Conservation (phyloP, 768 basidiomycete genomes). For the Royoungia palumana region DNA sequence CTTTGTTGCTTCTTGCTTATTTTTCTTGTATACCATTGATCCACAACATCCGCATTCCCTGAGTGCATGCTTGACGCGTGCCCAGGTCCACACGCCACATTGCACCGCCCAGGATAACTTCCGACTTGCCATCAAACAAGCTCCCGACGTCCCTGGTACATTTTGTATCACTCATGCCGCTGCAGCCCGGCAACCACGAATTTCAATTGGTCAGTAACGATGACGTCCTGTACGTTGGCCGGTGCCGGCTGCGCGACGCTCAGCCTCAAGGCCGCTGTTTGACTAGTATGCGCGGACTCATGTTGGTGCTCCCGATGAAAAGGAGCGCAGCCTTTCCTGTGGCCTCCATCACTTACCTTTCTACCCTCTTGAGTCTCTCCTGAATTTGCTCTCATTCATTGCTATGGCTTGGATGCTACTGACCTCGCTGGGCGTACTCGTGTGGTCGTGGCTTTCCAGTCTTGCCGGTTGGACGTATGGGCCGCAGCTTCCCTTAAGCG, state of each 20-base stretch:
- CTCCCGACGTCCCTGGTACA: background rate
- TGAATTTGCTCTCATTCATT: background rate
- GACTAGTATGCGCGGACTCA: background rate
- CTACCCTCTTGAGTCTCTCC: constrained; percentile 5
- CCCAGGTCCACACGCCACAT: constrained; percentile 11
- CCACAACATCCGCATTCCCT: constrained; percentile 8
- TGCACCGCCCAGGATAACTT: constrained; percentile 11
- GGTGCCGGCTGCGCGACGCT: background rate
- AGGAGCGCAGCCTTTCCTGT: background rate
- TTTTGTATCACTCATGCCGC: background rate
- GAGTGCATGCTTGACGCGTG: constrained; percentile 24
- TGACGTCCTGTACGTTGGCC: constrained; percentile 1
- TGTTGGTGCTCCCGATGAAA: constrained; percentile 7
- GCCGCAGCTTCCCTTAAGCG: background rate
- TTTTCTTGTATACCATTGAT: constrained; percentile 18
- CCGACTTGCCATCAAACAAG: background rate
- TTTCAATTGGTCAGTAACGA: background rate
- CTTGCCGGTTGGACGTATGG: background rate
- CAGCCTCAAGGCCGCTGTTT: constrained; percentile 11
- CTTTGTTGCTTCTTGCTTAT: constrained; percentile 13
- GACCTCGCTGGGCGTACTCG: constrained; percentile 7
- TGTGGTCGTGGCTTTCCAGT: constrained; percentile 6
- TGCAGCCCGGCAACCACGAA: background rate
- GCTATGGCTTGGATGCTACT: constrained; percentile 4
- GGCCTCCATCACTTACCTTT: constrained; percentile 4